Evolutionary conservation across 2,329 filamentous ascomycete genomes (phyloP), one percentile per base, ranked within the genome.

Genomic region (Colletotrichum coccodes): DNA sequence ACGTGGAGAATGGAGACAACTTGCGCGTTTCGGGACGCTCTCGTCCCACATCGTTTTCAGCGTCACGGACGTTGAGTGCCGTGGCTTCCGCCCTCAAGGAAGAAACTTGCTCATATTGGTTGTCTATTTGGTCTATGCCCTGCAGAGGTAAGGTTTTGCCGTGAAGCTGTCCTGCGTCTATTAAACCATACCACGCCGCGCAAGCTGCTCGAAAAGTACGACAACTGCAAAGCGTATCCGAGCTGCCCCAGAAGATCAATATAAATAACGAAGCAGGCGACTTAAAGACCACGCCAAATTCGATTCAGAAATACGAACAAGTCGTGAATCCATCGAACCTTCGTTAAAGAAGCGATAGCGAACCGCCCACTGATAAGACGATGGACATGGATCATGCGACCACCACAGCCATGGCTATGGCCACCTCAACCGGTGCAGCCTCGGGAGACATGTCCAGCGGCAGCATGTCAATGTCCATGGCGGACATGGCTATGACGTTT

Each of bases 401-500:
- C 23, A 64, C 26, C 16, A 70, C 54, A 30, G 57, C 59, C 44
- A 64, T 57, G 64, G 47, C 52, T n/a, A 71, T 66, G 58, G 30
- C 62, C 8, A 67, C 49, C 8, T 34, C 61, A 8, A 71, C 60
- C 16, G 34, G 56, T 34, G 49, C 38, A 14, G 21, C 49, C 4
- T 58, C 60, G 9, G 42, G 34, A 32, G 36, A 26, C 40, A 66
- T 53, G 54, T 57, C 49, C 8, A 50, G 59, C 44, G 30, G 54
- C 44, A 16, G 44, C 32, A 70, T 71, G 69, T 57, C 73, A 49
- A 87, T 86, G 84, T 62, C 68, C 28, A 73, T 72, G 71, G 32
- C 60, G 4, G 64, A 66, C 16, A 74, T 74, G 72, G 49, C 60
- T 2, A 79, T 80, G 77, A 81, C 83, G 73, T 78, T 87, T 71